Evolutionary conservation across 78 protist genomes (phyloP), one percentile per base, ranked within the genome.

Genomic region (Bigelowiella natans): DNA sequence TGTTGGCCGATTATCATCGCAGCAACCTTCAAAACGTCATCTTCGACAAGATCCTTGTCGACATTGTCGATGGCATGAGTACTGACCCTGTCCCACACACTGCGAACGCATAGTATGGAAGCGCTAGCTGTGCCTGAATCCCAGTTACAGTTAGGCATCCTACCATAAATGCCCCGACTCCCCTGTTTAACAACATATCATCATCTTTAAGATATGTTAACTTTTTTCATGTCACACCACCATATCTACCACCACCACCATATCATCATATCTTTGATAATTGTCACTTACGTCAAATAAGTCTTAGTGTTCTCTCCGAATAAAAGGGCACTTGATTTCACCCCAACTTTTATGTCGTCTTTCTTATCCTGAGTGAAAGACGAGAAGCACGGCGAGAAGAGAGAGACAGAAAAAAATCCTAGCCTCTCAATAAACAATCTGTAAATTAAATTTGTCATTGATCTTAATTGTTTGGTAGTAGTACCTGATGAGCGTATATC

Each of bases 261-360:
- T n/a, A n/a, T n/a, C n/a, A n/a, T n/a, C n/a, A n/a, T n/a, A n/a
- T n/a, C n/a, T n/a, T n/a, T n/a, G 1, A 37, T 0, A 1, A 2
- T 34, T n/a, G 73, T 37, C 2, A 18, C 89, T 31, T 3, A 89
- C 88, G 0, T 51, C 39, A 0, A 82, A 82, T 26, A 31, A 0
- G 83, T 85, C 82, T 38, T 38, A 31, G 89, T 86, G 82, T 28
- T 26, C 64, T 2, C 90, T 1, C 90, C 92, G 86, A 92, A 90
- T 40, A 37, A 73, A 28, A 94, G 88, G 34, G 98, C 98, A 0
- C 97, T 94, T 2, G 98, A 96, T 87, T 95, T 95, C 36, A 96
- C 94, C 31, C 98, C 98, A 31, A 94, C 94, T 3, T 37, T 1
- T n/a, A 92, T 39, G 39, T 96, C 97, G 88, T 96, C 98, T 2